These are phyloP conservation scores for Waltiozyma sp. DNA, from an alignment of 1,139 yeast genomes.

Conservation along the genomic window DNA sequence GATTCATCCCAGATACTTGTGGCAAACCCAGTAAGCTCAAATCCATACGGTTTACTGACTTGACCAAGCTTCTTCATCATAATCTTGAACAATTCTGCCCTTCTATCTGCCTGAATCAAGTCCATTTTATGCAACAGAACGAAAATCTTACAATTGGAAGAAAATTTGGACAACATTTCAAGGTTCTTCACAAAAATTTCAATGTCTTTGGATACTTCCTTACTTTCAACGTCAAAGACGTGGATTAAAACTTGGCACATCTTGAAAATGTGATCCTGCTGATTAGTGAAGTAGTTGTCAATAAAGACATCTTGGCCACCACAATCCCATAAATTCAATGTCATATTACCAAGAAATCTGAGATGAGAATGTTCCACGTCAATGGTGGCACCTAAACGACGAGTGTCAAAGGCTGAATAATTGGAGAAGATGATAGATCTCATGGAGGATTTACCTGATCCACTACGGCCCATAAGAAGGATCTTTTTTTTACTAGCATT, in stretches of 20 bases:
- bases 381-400: conserved; percentile 92
- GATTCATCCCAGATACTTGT: conserved; percentile 98
- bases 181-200: conserved; percentile 83
- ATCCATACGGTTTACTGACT: conserved; percentile 70
- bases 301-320: conserved; percentile 97
- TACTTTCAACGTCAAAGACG: conserved; percentile 92
- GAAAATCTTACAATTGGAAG: conserved; percentile 88
- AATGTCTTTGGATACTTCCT: conserved; percentile 85
- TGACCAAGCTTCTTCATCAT: conserved; percentile 78
- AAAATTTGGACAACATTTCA: conserved; percentile 69
- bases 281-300: conserved; percentile 84
- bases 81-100: conserved; percentile 71
- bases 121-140: conserved; percentile 95
- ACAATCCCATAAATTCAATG: conserved; percentile 94
- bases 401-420: conserved; percentile 92
- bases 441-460: conserved; percentile 97
- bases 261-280: conserved; percentile 83
- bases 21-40: conserved; percentile 78
- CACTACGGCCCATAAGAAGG: conserved; percentile 75
- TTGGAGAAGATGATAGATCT: conserved; percentile 89
- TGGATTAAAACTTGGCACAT: conserved; percentile 96
- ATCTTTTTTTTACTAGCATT: conserved; percentile 31
- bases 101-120: conserved; percentile 75
- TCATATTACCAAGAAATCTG: conserved; percentile 88
- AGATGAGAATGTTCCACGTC: conserved; percentile 96